Evolutionary conservation across 345 rosid genomes (phyloP), one percentile per base, ranked within the genome.

Genomic region (Acer yangbiense): DNA sequence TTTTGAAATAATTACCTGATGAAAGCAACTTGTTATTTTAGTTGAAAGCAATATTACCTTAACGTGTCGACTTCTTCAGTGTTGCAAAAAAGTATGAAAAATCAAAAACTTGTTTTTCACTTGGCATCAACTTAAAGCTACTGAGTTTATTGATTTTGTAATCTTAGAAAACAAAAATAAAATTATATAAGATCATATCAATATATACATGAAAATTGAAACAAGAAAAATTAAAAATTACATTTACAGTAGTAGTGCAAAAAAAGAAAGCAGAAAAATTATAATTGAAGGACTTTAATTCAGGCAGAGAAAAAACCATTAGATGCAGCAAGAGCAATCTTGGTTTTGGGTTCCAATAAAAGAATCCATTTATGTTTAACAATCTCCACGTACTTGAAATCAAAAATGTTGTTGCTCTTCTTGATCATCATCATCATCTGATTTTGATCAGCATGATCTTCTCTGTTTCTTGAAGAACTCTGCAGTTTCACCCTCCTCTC

Each of bases 251-350:
- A 46, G 10, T 10, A 46, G 10, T 46, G 50, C 50, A 46, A 46
- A 62, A 62, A 7, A 8, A 9, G 2, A 23, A 23, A 62, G 11
- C 9, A 43, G 6, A 7, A 9, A 23, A 35, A 35, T 35, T 35
- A 35, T 35, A 35, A 35, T 35, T 11, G 44, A 13, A 35, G 46
- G 18, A 35, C 35, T 29, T 29, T 2, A 29, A 29, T 29, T 35
- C 72, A 83, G 55, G 92, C 90, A 55, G 90, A 88, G 79, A 88
- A 88, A 83, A 83, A 77, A 14, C 88, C 87, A 73, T 75, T 14
- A 65, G 84, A 88, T 7, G 91, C 91, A 17, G 87, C 89, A 75
- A 77, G 27, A 65, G 80, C 76, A 63, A 88, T 50, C 75, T 77
- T 80, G 75, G 73, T 68, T 57, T 77, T 81, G 1, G 92, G 88